Conservation (phyloP, 2,329 filamentous ascomycete genomes). For the Dactylellina leptospora region DNA sequence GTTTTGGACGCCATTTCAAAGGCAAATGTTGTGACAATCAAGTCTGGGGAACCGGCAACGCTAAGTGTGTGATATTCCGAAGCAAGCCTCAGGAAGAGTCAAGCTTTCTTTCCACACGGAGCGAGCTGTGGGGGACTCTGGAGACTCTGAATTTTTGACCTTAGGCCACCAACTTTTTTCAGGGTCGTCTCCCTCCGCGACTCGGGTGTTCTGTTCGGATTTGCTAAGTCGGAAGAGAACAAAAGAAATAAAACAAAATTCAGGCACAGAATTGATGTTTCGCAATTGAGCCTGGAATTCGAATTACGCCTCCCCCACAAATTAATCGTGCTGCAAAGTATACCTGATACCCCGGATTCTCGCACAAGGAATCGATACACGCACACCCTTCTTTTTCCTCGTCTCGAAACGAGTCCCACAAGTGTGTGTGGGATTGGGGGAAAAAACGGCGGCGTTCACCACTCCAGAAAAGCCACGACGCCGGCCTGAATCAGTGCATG, state of each 20-base stretch:
- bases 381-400: conserved; percentile 9
- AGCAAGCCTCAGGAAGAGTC: conserved; percentile 34
- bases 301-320: conserved; percentile 45
- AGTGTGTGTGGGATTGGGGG: conserved; percentile 1
- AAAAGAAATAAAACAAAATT: not conserved
- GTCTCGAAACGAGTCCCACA: conserved; percentile 32
- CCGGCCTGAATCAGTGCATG: not conserved
- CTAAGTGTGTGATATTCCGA: conserved; percentile 29
- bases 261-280: conserved; percentile 23
- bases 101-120: too few relatives aligned
- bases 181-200: conserved; percentile 7
- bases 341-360: conserved; percentile 42
- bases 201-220: conserved; percentile 20
- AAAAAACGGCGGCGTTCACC: conserved; percentile 11
- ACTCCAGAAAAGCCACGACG: conserved; percentile 41
- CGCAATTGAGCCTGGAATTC: conserved; percentile 33
- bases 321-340: conserved; percentile 23
- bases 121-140: not conserved
- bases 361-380: conserved; percentile 23
- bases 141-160: not conserved
- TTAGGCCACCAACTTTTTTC: conserved; percentile 1
- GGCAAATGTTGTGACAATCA: conserved; percentile 12
- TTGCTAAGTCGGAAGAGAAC: conserved; percentile 37
- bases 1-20: conserved; percentile 12
- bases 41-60: conserved; percentile 40